phyloP scores from a whole-genome alignment of 2,329 filamentous ascomycete species.

The Juglanconis sp. region DNA sequence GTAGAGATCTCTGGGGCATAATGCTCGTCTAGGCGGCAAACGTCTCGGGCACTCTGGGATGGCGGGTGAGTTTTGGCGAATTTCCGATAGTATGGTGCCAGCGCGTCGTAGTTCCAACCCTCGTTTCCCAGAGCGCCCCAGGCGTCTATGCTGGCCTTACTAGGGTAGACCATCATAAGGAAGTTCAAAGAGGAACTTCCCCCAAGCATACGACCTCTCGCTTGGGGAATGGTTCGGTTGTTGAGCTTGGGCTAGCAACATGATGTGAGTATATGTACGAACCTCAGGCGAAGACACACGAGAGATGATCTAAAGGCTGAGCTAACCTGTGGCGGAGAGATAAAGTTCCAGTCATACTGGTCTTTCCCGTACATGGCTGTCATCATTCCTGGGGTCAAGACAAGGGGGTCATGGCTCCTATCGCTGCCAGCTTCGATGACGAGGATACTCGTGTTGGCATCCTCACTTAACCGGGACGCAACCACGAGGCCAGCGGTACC shows the following conservation, averaged over 20 bases:
- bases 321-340: constrained; percentile 32
- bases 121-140: constrained; percentile 27
- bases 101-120: constrained; percentile 24
- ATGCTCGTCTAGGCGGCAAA: background rate
- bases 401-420: constrained; percentile 29
- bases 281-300: no score
- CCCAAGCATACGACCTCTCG: constrained; percentile 30
- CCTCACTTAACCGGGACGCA: constrained; percentile 38
- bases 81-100: constrained; percentile 33
- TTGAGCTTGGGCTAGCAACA: constrained; percentile 25
- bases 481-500: constrained; percentile 47
- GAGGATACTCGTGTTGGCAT: constrained; percentile 32
- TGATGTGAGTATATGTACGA: background rate
- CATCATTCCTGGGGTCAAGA: constrained; percentile 36
- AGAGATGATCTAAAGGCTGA: background rate
- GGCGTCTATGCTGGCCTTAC: constrained; percentile 23
- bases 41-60: background rate
- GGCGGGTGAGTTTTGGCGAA: constrained; percentile 27
- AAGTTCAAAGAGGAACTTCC: constrained; percentile 29
- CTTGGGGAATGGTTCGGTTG: constrained; percentile 29
- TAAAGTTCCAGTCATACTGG: constrained; percentile 39
- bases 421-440: constrained; percentile 39
- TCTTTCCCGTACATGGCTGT: constrained; percentile 30
- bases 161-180: constrained; percentile 25
- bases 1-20: constrained; percentile 8